Evolutionary conservation across 371 early-diverging fungal species (phyloP).

Genomic region (Mortierella sp.): DNA sequence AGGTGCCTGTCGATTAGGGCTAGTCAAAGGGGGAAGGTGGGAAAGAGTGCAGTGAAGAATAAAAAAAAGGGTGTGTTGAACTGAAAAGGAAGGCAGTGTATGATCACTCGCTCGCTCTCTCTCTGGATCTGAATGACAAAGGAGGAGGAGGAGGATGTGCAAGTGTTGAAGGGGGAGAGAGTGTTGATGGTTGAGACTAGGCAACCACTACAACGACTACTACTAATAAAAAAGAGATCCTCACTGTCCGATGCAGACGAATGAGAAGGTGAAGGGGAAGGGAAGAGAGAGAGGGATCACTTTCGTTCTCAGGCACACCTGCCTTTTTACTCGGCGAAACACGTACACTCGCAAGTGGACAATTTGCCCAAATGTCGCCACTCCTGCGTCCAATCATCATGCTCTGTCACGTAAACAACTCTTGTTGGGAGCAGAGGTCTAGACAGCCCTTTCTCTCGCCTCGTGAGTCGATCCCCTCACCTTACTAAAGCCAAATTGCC

Average conservation of each 20-base stretch:
- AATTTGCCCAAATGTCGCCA: conserved; percentile 14
- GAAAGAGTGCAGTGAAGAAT: too few species aligned
- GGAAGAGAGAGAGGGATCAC: conserved; percentile 1
- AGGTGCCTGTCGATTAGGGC: conserved; percentile 19
- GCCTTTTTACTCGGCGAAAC: background rate
- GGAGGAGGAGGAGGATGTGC: background rate
- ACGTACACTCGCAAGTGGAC: background rate
- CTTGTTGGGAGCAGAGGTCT: background rate
- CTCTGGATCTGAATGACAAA: conserved; percentile 2
- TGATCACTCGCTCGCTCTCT: conserved; percentile 4
- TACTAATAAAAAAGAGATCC: background rate
- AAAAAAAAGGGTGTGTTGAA: background rate
- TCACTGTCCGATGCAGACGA: background rate
- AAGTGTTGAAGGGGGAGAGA: background rate
- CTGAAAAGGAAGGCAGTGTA: background rate
- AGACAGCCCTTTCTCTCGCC: background rate
- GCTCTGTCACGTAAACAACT: conserved; percentile 7
- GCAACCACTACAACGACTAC: conserved; percentile 10
- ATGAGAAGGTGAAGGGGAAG: background rate
- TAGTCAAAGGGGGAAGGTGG: background rate
- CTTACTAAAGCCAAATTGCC: background rate
- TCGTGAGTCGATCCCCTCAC: background rate
- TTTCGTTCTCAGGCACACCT: background rate
- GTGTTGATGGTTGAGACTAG: conserved; percentile 8
- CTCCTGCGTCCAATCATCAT: background rate